Evolutionary conservation across 2,329 filamentous ascomycete genomes (phyloP).

Genomic region (Verticillium tricorpus): DNA sequence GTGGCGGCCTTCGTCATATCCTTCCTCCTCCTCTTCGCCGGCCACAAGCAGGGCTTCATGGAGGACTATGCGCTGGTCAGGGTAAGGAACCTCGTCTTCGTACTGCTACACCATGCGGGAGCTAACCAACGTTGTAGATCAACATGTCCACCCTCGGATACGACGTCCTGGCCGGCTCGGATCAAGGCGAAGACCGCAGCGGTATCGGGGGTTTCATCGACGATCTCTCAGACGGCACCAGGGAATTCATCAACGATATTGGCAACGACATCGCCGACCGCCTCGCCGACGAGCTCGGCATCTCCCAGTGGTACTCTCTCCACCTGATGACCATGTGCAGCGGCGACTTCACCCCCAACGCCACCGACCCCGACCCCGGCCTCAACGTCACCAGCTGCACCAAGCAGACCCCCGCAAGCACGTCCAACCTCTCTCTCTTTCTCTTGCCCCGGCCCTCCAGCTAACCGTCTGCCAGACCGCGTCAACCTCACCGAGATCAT

Average conservation of each 20-base stretch:
- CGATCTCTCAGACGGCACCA: slow-evolving; percentile 25
- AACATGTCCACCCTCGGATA: slow-evolving; percentile 35
- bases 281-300: slow-evolving; percentile 36
- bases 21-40: slow-evolving; percentile 34
- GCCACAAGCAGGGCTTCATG: slow-evolving; percentile 35
- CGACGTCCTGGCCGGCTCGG: slow-evolving; percentile 17
- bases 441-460: background rate
- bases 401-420: slow-evolving; percentile 31
- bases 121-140: slow-evolving; percentile 18
- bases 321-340: slow-evolving; percentile 44
- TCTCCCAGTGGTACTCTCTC: slow-evolving; percentile 47
- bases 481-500: slow-evolving; percentile 45
- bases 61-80: slow-evolving; percentile 37
- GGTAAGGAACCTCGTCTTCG: slow-evolving; percentile 18
- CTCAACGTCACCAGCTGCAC: slow-evolving; percentile 43
- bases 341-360: slow-evolving; percentile 40
- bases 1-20: slow-evolving; percentile 33
- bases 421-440: slow-evolving; percentile 13
- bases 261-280: slow-evolving; percentile 34
- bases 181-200: slow-evolving; percentile 18
- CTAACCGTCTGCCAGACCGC: slow-evolving; percentile 16
- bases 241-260: slow-evolving; percentile 33
- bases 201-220: slow-evolving; percentile 21
- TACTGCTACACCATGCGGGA: background rate
- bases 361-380: slow-evolving; percentile 27